Evolutionary conservation across 2,329 filamentous ascomycete genomes (phyloP).

Genomic region (Colletotrichum costaricense): DNA sequence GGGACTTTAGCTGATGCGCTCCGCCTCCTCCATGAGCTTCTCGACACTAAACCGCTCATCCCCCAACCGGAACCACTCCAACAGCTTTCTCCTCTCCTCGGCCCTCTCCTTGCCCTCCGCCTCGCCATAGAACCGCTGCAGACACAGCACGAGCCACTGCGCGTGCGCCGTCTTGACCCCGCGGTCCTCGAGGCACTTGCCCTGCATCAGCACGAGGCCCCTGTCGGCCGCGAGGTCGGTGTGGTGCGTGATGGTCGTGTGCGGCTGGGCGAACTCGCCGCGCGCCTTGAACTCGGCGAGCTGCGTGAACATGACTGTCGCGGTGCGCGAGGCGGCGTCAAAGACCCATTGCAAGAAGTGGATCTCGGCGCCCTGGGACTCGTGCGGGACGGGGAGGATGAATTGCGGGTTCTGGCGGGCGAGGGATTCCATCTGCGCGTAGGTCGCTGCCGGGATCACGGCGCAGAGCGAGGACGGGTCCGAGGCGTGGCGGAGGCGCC

Average conservation of each 20-base stretch:
- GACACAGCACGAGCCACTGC: slow-evolving; percentile 89
- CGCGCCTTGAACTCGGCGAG: slow-evolving; percentile 92
- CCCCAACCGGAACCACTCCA: slow-evolving; percentile 85
- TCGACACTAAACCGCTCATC: slow-evolving; percentile 86
- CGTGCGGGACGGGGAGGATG: slow-evolving; percentile 85
- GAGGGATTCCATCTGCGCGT: slow-evolving; percentile 75
- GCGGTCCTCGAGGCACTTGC: slow-evolving; percentile 81
- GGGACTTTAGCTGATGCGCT: slow-evolving; percentile 71
- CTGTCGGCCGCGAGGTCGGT: slow-evolving; percentile 80
- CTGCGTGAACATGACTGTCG: slow-evolving; percentile 91
- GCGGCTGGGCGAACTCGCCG: slow-evolving; percentile 89
- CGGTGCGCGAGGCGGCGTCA: slow-evolving; percentile 72
- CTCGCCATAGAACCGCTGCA: slow-evolving; percentile 92
- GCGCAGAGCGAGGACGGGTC: slow-evolving; percentile 85
- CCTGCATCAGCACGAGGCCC: slow-evolving; percentile 87
- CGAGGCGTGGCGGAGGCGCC: slow-evolving; percentile 86
- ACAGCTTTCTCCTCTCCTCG: slow-evolving; percentile 73
- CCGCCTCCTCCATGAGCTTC: slow-evolving; percentile 87
- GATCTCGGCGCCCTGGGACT: slow-evolving; percentile 81
- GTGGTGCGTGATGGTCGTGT: slow-evolving; percentile 95
- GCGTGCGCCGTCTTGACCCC: slow-evolving; percentile 85
- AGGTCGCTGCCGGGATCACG: slow-evolving; percentile 79
- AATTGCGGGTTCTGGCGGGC: slow-evolving; percentile 87
- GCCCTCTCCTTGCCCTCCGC: slow-evolving; percentile 67
- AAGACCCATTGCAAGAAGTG: slow-evolving; percentile 98